Evolutionary conservation across 1,139 yeast species (phyloP).

Genomic region (Blastobotrys buckinghamii): DNA sequence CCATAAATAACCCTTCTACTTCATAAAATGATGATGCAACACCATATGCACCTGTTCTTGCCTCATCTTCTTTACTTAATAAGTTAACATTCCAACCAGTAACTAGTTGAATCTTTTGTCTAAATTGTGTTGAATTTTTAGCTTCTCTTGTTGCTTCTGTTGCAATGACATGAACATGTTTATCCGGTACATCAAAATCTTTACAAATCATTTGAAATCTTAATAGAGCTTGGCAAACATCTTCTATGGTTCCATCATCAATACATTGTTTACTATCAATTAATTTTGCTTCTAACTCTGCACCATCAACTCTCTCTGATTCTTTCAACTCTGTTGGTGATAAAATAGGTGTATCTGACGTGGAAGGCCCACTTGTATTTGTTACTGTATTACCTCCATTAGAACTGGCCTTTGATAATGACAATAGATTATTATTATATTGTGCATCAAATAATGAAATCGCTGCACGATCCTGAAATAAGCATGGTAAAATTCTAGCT

Average conservation of each 20-base stretch:
- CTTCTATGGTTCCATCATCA: slow-evolving; percentile 48
- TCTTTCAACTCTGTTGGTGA: not conserved
- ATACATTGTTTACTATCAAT: slow-evolving; percentile 37
- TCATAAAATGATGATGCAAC: slow-evolving; percentile 61
- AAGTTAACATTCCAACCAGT: slow-evolving; percentile 59
- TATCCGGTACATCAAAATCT: slow-evolving; percentile 58
- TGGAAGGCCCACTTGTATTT: not conserved
- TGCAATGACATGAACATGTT: slow-evolving; percentile 56
- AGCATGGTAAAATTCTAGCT: slow-evolving; percentile 65
- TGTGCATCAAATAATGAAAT: slow-evolving; percentile 55
- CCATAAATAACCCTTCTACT: slow-evolving; percentile 58
- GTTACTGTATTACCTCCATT: not conserved
- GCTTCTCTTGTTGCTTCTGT: slow-evolving; percentile 66
- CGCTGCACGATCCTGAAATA: slow-evolving; percentile 62
- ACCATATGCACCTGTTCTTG: slow-evolving; percentile 57
- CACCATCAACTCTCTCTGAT: not conserved
- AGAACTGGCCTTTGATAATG: not conserved
- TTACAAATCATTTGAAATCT: slow-evolving; percentile 59
- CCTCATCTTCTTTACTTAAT: slow-evolving; percentile 54
- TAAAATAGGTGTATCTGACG: not conserved
- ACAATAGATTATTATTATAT: slow-evolving; percentile 10
- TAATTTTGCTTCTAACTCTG: not conserved
- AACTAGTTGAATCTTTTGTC: slow-evolving; percentile 45
- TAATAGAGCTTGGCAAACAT: slow-evolving; percentile 52
- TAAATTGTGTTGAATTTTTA: slow-evolving; percentile 49